Conservation (phyloP, 805 yeast species). For the Sungouiozyma intestinalis region DNA sequence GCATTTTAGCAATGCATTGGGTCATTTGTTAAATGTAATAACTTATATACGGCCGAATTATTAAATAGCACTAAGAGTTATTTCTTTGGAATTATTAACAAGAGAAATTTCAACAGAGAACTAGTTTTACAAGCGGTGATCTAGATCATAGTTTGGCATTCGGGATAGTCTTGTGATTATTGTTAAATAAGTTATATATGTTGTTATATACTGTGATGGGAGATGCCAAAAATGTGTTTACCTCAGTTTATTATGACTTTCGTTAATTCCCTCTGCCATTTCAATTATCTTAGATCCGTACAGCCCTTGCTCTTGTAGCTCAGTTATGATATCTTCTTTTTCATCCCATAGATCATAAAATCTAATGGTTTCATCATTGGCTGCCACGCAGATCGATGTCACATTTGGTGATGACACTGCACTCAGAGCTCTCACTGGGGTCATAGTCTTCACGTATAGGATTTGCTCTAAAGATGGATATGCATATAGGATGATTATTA, state of each 20-base stretch:
- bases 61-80: too few relatives aligned
- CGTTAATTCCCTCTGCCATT: constrained; percentile 41
- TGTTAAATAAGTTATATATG: too few relatives aligned
- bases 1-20: too few relatives aligned
- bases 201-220: neutral
- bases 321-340: constrained; percentile 26
- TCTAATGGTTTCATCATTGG: constrained; percentile 68
- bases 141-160: too few relatives aligned
- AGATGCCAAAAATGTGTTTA: neutral
- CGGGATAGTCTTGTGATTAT: too few relatives aligned
- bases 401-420: constrained; percentile 59
- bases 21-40: too few relatives aligned
- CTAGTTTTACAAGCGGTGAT: too few relatives aligned
- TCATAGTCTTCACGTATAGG: constrained; percentile 39
- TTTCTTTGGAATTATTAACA: too few relatives aligned
- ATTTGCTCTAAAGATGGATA: constrained; percentile 53
- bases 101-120: too few relatives aligned
- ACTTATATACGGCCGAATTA: too few relatives aligned
- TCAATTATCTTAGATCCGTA: constrained; percentile 52
- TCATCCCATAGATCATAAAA: constrained; percentile 65
- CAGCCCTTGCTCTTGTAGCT: constrained; percentile 35
- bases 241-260: neutral
- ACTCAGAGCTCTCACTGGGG: constrained; percentile 50
- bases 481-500: constrained; percentile 48
- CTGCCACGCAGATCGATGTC: constrained; percentile 55